A percentile compares a stretch with the other conserved stretches of the same genome.
phyloP scores from a whole-genome alignment of 192 early-diverging fungal species.

The Lobosporangium transversale region DNA sequence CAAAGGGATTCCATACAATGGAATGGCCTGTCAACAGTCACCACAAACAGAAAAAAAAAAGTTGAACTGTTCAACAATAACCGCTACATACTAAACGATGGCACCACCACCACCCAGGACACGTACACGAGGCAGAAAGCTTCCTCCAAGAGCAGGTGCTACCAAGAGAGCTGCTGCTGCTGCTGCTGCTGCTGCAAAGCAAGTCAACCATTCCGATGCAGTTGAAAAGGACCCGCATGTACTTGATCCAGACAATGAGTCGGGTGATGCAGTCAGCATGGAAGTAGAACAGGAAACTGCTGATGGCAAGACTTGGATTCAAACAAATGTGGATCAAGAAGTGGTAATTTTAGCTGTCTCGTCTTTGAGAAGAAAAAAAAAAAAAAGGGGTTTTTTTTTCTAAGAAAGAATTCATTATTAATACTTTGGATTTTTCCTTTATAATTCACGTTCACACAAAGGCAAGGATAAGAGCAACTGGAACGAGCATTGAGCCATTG shows the following conservation, averaged over 20 bases:
- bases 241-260: conserved; percentile 29
- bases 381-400: too few species aligned
- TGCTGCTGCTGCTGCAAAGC: conserved; percentile 7
- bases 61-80: too few species aligned
- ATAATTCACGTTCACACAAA: too few species aligned
- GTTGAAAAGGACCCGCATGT: conserved; percentile 37
- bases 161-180: conserved; percentile 10
- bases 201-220: too few species aligned
- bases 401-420: too few species aligned
- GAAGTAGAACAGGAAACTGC: conserved; percentile 46
- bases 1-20: too few species aligned
- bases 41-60: too few species aligned
- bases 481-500: conserved; percentile 29
- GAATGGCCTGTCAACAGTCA: too few species aligned
- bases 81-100: background rate
- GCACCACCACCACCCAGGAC: conserved; percentile 31
- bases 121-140: conserved; percentile 31
- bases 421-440: too few species aligned
- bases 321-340: conserved; percentile 55
- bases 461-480: conserved; percentile 48
- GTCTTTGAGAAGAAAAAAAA: too few species aligned
- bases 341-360: conserved; percentile 36
- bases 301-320: conserved; percentile 60
- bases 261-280: conserved; percentile 16
- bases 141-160: conserved; percentile 24